Conservation (phyloP, 2,329 filamentous ascomycete species). For the Sclerotiophoma versabilis region DNA sequence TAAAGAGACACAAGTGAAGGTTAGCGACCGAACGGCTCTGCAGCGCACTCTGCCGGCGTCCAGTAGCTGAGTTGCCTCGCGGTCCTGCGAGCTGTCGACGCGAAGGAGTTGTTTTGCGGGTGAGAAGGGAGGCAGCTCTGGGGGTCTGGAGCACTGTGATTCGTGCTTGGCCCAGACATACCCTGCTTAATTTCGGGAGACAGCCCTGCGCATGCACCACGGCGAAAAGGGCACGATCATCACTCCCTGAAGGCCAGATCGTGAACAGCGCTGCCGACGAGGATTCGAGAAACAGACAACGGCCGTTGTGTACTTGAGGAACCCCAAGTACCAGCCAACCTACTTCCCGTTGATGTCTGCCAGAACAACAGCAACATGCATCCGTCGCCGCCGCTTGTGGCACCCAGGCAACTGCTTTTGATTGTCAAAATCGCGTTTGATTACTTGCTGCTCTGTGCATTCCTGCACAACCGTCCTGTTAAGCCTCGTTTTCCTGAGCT, state of each 20-base stretch:
- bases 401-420: conserved; percentile 3
- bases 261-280: not conserved
- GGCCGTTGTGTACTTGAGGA: not conserved
- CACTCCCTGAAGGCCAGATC: conserved; percentile 6
- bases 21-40: conserved; percentile 23
- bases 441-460: conserved; percentile 15
- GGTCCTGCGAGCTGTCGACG: conserved; percentile 30
- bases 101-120: conserved; percentile 26
- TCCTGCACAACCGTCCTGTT: conserved; percentile 6
- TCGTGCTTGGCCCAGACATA: conserved; percentile 33
- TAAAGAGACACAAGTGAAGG: conserved; percentile 33
- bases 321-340: not conserved
- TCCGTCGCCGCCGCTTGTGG: not conserved
- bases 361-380: not conserved
- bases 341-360: not conserved
- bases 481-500: conserved; percentile 6
- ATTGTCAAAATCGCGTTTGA: conserved; percentile 9
- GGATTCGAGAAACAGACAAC: not conserved
- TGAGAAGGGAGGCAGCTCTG: conserved; percentile 25
- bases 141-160: conserved; percentile 29
- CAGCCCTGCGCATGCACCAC: conserved; percentile 18
- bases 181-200: conserved; percentile 18
- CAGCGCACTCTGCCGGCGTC: conserved; percentile 28
- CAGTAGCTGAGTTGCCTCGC: conserved; percentile 26
- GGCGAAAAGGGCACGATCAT: conserved; percentile 11